Conservation (phyloP, 139 green algal genomes). For the Chlorella vulgaris region DNA sequence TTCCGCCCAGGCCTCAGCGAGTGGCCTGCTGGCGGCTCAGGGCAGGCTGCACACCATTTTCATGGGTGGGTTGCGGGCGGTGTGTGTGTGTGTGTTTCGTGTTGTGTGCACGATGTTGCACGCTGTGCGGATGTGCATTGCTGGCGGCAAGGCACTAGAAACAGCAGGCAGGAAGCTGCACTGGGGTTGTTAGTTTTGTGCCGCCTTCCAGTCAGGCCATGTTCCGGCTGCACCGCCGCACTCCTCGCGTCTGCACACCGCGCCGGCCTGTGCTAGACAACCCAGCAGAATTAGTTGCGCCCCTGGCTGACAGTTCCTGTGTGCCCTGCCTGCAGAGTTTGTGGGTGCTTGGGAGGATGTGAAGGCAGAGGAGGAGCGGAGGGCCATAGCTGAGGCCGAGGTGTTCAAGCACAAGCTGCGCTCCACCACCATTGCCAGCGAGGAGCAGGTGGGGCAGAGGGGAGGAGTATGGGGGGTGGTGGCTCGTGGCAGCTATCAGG, state of each 20-base stretch:
- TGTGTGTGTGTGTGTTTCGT: too few relatives aligned
- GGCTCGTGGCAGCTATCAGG: background rate
- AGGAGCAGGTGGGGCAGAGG: conserved; percentile 58
- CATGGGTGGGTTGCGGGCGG: background rate
- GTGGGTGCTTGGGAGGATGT: conserved; percentile 40
- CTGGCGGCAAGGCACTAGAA: too few relatives aligned
- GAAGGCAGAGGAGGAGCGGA: conserved; percentile 60
- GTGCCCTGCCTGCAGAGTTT: conserved; percentile 24
- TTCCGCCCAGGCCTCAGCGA: background rate
- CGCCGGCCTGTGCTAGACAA: too few relatives aligned
- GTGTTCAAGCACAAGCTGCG: conserved; percentile 81
- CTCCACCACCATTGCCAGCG: conserved; percentile 54
- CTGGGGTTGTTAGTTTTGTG: background rate
- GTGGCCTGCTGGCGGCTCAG: conserved; percentile 13
- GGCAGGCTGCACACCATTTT: conserved; percentile 49
- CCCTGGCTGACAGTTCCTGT: background rate
- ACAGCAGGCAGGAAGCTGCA: background rate
- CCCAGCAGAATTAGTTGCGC: too few relatives aligned
- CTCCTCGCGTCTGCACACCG: too few relatives aligned
- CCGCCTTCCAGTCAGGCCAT: too few relatives aligned
- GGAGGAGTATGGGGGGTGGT: background rate
- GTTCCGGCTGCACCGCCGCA: too few relatives aligned
- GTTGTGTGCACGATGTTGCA: too few relatives aligned
- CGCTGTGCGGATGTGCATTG: too few relatives aligned
- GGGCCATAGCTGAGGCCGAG: conserved; percentile 71